A percentile compares a stretch with the other conserved stretches of the same genome.
Conservation (phyloP, 805 yeast genomes). For the Zygoascus ofunaensis region DNA sequence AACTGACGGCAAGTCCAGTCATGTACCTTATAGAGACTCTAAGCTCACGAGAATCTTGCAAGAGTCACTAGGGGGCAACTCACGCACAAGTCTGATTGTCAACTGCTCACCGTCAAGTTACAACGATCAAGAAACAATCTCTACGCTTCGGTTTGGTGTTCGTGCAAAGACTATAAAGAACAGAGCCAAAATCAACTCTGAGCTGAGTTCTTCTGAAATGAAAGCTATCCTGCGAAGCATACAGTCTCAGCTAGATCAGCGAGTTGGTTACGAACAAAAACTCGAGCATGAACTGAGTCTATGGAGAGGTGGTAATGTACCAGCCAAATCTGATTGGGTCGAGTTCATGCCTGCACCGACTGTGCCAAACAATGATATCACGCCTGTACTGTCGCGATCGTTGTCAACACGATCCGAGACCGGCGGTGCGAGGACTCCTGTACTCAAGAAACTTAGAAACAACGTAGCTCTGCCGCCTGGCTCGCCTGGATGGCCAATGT, state of each 20-base stretch:
- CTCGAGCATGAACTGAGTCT: slow-evolving; percentile 35
- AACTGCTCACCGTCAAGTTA: slow-evolving; percentile 58
- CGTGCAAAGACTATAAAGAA: slow-evolving; percentile 63
- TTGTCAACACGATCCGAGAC: slow-evolving; percentile 1
- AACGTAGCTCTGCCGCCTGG: not conserved
- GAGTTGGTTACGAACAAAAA: slow-evolving; percentile 28
- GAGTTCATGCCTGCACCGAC: slow-evolving; percentile 1
- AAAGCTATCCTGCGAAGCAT: slow-evolving; percentile 30
- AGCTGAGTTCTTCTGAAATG: slow-evolving; percentile 43
- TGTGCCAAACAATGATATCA: too few species aligned
- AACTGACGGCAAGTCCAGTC: slow-evolving; percentile 56
- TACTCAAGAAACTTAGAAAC: not conserved
- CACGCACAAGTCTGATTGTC: slow-evolving; percentile 63
- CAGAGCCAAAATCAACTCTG: slow-evolving; percentile 54
- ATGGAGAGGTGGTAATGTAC: slow-evolving; percentile 31
- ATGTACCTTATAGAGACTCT: slow-evolving; percentile 70
- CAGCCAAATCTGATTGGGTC: slow-evolving; percentile 24
- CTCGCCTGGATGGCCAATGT: not conserved
- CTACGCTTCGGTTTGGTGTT: slow-evolving; percentile 65
- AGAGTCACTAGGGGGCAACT: slow-evolving; percentile 75
- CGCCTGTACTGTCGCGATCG: not conserved
- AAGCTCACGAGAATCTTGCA: slow-evolving; percentile 69
- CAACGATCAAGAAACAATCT: slow-evolving; percentile 56
- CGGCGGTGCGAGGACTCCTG: slow-evolving; percentile 3
- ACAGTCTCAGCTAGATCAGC: slow-evolving; percentile 26